A percentile compares a stretch with the other conserved stretches of the same genome.
Evolutionary conservation across 106 monocot species (phyloP).

Genomic region (Phalaenopsis aphrodite): DNA sequence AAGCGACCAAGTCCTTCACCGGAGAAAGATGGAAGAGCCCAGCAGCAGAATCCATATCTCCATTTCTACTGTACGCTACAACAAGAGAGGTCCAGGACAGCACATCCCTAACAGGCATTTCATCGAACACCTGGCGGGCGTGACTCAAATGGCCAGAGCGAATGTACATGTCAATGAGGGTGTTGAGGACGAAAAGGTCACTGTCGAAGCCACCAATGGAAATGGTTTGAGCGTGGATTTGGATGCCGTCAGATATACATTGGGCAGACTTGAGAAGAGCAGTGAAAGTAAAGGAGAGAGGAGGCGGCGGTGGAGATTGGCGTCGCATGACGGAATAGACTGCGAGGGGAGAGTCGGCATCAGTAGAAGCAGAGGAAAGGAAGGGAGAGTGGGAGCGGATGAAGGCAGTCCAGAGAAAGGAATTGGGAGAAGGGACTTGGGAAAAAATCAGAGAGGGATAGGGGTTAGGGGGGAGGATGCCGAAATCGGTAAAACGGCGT

Average conservation of each 20-base stretch:
- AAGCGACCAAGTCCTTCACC: constrained; percentile 40
- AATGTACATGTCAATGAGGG: constrained; percentile 39
- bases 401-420: constrained; percentile 60
- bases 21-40: constrained; percentile 30
- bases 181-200: constrained; percentile 45
- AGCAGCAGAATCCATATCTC: constrained; percentile 34
- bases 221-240: constrained; percentile 42
- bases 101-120: constrained; percentile 32
- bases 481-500: constrained; percentile 36
- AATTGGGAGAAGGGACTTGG: constrained; percentile 37
- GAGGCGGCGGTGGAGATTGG: constrained; percentile 13
- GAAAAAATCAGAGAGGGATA: constrained; percentile 30
- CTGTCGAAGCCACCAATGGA: constrained; percentile 25
- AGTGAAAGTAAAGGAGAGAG: constrained; percentile 51
- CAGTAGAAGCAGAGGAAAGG: constrained; percentile 2
- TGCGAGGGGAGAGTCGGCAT: constrained; percentile 18
- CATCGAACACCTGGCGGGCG: constrained; percentile 46
- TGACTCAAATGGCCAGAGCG: constrained; percentile 6
- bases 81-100: constrained; percentile 49
- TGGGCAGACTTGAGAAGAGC: constrained; percentile 33
- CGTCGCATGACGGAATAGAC: constrained; percentile 36
- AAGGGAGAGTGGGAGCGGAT: constrained; percentile 28
- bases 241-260: constrained; percentile 12
- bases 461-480: constrained; percentile 16
- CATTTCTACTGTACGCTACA: constrained; percentile 37